Evolutionary conservation across 768 basidiomycete genomes (phyloP).

Genomic region (Neoboletus subvelutipes): DNA sequence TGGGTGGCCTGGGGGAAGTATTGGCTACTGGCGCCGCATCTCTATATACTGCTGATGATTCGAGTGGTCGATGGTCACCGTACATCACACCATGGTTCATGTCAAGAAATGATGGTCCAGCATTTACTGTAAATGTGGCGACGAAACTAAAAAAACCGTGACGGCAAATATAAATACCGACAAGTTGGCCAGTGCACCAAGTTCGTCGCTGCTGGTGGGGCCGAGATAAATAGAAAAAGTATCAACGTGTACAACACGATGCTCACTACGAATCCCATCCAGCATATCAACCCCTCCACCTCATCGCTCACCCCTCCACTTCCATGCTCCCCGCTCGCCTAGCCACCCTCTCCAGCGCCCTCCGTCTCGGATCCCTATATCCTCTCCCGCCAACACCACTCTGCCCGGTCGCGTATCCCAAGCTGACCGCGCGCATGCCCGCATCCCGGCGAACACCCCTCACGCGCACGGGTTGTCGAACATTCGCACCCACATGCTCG

Average conservation of each 20-base stretch:
- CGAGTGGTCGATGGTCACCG: too few species aligned
- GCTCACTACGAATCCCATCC: neutral
- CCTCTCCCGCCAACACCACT: slow-evolving; percentile 2
- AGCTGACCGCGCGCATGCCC: slow-evolving; percentile 28
- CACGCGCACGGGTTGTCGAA: neutral
- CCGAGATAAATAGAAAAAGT: neutral
- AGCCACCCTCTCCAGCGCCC: slow-evolving; percentile 20
- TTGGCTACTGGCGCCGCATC: neutral
- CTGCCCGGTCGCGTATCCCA: slow-evolving; percentile 26
- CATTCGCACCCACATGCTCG: neutral
- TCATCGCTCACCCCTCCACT: slow-evolving; percentile 8
- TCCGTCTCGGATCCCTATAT: slow-evolving; percentile 21
- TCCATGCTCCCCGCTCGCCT: slow-evolving; percentile 23
- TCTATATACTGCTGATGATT: too few species aligned
- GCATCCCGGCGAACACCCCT: slow-evolving; percentile 13
- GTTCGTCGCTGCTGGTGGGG: neutral
- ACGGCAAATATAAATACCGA: too few species aligned
- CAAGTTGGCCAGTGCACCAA: neutral
- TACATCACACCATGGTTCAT: neutral
- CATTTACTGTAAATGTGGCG: too few species aligned
- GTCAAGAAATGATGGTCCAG: neutral
- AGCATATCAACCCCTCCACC: neutral
- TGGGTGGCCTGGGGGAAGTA: too few species aligned
- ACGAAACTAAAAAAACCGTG: too few species aligned
- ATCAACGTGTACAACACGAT: neutral